These are phyloP conservation scores for Diospyros kaki DNA, from an alignment of 148 eudicot genomes.

Conservation along the genomic window DNA sequence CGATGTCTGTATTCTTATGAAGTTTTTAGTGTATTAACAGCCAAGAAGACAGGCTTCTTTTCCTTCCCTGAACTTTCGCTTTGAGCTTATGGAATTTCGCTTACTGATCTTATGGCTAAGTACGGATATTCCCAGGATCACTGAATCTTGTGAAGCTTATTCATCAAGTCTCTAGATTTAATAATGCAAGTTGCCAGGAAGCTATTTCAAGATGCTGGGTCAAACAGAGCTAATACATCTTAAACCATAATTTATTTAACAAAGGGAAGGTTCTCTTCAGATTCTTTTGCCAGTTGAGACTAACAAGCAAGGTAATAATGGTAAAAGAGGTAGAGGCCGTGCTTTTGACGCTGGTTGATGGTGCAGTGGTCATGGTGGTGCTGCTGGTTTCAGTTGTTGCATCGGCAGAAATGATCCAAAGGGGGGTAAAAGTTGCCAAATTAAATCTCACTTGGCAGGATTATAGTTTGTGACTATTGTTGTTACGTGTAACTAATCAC, in stretches of 20 bases:
- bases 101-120: too few relatives aligned
- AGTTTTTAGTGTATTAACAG: constrained; percentile 7
- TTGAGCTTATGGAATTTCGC: too few relatives aligned
- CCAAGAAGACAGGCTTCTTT: neutral
- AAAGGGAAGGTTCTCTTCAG: neutral
- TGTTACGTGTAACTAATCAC: too few relatives aligned
- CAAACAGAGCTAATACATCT: neutral
- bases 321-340: neutral
- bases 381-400: too few relatives aligned
- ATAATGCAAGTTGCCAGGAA: neutral
- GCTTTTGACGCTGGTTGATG: too few relatives aligned
- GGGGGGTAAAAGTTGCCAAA: too few relatives aligned
- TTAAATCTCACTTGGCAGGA: too few relatives aligned
- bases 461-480: too few relatives aligned
- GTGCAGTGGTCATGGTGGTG: too few relatives aligned
- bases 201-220: neutral
- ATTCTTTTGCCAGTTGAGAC: neutral
- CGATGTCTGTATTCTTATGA: neutral
- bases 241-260: neutral
- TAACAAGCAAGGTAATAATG: neutral
- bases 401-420: neutral
- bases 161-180: neutral
- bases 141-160: neutral
- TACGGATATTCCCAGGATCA: neutral
- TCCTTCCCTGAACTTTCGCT: neutral